phyloP scores from a whole-genome alignment of 345 rosid genomes.

The Firmiana major region DNA sequence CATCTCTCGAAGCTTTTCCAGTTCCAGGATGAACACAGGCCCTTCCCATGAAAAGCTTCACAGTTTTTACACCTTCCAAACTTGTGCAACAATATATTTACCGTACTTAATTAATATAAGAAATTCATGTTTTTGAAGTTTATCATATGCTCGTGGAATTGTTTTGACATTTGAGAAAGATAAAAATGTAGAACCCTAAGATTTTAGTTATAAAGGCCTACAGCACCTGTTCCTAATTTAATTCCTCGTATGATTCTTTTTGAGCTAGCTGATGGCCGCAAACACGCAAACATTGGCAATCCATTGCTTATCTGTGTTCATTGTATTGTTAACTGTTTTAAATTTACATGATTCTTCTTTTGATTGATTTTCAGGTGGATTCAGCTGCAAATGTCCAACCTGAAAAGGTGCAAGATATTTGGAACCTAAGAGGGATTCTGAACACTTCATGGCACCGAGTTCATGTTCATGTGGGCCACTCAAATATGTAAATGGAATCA shows the following conservation, averaged over 20 bases:
- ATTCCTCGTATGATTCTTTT: not conserved
- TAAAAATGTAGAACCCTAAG: not conserved
- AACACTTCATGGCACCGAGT: slow-evolving; percentile 95
- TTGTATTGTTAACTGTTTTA: not conserved
- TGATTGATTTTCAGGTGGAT: slow-evolving; percentile 52
- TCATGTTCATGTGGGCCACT: slow-evolving; percentile 67
- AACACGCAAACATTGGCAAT: not conserved
- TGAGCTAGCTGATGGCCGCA: not conserved
- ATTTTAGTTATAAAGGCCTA: not conserved
- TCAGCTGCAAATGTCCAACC: slow-evolving; percentile 95
- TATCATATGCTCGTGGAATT: not conserved
- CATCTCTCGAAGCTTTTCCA: not conserved
- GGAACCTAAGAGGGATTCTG: slow-evolving; percentile 89
- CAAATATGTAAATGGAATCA: slow-evolving; percentile 39
- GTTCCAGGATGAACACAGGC: no score
- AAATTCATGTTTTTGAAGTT: not conserved
- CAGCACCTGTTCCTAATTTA: not conserved
- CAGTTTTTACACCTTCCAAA: not conserved
- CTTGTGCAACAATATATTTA: not conserved
- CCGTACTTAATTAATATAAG: not conserved
- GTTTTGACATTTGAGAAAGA: not conserved
- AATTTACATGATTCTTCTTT: not conserved
- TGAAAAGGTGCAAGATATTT: slow-evolving; percentile 65
- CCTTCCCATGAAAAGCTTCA: not conserved
- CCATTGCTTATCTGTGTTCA: not conserved